Evolutionary conservation across 2,329 filamentous ascomycete genomes (phyloP).

Genomic region (Ophiostoma ips): DNA sequence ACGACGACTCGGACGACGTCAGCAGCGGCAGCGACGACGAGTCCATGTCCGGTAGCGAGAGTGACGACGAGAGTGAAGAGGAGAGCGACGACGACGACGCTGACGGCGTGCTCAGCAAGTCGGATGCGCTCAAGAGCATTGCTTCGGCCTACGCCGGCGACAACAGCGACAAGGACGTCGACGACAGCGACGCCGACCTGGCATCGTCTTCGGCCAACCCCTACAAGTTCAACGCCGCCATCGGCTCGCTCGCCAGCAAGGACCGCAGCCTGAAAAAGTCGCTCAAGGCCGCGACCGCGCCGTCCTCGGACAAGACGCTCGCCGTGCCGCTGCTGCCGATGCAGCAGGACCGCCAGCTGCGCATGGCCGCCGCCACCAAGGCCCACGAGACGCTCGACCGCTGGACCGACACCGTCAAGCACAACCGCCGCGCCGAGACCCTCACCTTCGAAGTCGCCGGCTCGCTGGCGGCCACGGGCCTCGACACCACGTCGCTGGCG

Average conservation of each 20-base stretch:
- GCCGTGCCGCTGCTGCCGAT: conserved; percentile 71
- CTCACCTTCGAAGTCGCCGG: conserved; percentile 74
- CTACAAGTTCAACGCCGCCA: conserved; percentile 5
- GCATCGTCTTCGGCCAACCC: conserved; percentile 22
- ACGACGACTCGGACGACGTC: conserved; percentile 1
- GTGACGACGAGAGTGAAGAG: neutral
- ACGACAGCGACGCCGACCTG: conserved; percentile 29
- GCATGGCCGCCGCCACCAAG: conserved; percentile 72
- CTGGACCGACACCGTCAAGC: conserved; percentile 92
- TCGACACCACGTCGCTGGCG: conserved; percentile 36
- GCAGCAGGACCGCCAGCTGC: conserved; percentile 74
- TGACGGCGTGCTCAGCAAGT: neutral
- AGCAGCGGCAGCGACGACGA: conserved; percentile 19
- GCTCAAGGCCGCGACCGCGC: conserved; percentile 50
- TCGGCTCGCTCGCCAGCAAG: conserved; percentile 1
- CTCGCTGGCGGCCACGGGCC: conserved; percentile 46
- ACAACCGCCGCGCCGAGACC: conserved; percentile 83
- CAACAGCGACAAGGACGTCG: conserved; percentile 4
- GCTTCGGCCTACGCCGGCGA: conserved; percentile 54
- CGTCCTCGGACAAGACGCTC: conserved; percentile 55
- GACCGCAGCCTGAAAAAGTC: conserved; percentile 48
- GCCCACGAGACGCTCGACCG: conserved; percentile 80
- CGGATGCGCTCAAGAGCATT: conserved; percentile 49
- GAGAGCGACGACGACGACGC: conserved; percentile 1
- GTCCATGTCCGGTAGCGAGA: conserved; percentile 13